A percentile compares a stretch with the other conserved stretches of the same genome.
Conservation (phyloP, 2,329 filamentous ascomycete species). For the Fusarium tuaranense region DNA sequence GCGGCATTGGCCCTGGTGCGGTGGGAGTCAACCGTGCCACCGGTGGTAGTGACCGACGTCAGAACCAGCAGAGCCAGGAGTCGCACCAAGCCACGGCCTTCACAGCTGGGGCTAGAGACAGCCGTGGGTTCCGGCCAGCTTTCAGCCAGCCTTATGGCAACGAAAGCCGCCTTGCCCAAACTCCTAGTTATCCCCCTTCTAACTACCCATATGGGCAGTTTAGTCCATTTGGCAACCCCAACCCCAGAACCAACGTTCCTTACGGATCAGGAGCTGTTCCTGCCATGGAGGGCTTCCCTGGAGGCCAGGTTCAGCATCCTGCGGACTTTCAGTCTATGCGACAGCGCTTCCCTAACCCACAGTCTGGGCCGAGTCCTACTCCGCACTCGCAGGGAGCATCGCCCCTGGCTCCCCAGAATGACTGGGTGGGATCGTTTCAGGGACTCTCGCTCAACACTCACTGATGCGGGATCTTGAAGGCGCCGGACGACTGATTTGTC, state of each 20-base stretch:
- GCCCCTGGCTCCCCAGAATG: slow-evolving; percentile 60
- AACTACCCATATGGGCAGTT: slow-evolving; percentile 52
- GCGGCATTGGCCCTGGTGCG: slow-evolving; percentile 73
- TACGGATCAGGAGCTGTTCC: slow-evolving; percentile 47
- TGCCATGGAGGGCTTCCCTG: slow-evolving; percentile 46
- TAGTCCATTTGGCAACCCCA: slow-evolving; percentile 50
- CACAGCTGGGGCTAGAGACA: slow-evolving; percentile 50
- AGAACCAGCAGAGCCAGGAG: slow-evolving; percentile 56
- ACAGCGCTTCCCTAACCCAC: slow-evolving; percentile 59
- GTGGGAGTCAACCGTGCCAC: slow-evolving; percentile 67
- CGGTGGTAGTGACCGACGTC: slow-evolving; percentile 58
- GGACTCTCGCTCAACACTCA: slow-evolving; percentile 78
- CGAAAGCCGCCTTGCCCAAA: slow-evolving; percentile 56
- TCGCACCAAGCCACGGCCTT: slow-evolving; percentile 52
- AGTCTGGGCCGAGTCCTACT: slow-evolving; percentile 50
- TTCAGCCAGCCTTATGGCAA: slow-evolving; percentile 56
- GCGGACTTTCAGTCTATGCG: slow-evolving; percentile 61
- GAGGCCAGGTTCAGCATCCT: slow-evolving; percentile 49
- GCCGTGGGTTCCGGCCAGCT: slow-evolving; percentile 56
- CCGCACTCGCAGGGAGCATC: slow-evolving; percentile 54
- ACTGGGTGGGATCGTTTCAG: slow-evolving; percentile 76
- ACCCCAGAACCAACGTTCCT: slow-evolving; percentile 45
- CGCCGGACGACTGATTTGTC: slow-evolving; percentile 13
- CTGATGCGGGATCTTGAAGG: slow-evolving; percentile 45
- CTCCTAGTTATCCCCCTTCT: slow-evolving; percentile 50